Percentiles rank a stretch among this genome's conserved stretches.
Conservation (phyloP, 768 basidiomycete genomes). For the Crepidotus variabilis region DNA sequence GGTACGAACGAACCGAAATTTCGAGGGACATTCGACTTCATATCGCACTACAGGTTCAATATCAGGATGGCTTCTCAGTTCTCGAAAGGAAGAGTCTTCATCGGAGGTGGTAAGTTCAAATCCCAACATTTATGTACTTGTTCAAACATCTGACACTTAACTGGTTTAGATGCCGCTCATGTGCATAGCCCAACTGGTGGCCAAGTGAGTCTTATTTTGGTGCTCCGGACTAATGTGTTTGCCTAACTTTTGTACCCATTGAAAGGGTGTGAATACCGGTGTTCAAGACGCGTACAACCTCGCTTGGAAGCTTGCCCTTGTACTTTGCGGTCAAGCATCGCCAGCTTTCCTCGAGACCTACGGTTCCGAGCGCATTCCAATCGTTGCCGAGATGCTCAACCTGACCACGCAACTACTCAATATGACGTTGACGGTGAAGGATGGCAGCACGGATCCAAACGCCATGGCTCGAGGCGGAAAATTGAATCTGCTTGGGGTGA, state of each 20-base stretch:
- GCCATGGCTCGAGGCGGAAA: slow-evolving; percentile 15
- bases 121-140: neutral
- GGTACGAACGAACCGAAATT: neutral
- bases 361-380: slow-evolving; percentile 27
- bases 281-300: slow-evolving; percentile 29
- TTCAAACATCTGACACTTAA: neutral
- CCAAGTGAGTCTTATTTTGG: slow-evolving; percentile 14
- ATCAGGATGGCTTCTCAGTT: slow-evolving; percentile 15
- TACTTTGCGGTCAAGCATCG: slow-evolving; percentile 17
- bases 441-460: slow-evolving; percentile 14
- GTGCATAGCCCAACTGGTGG: slow-evolving; percentile 30
- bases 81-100: slow-evolving; percentile 9
- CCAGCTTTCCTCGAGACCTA: slow-evolving; percentile 24
- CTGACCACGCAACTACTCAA: too few species aligned
- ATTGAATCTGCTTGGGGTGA: slow-evolving; percentile 41
- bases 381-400: slow-evolving; percentile 33
- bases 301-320: slow-evolving; percentile 29
- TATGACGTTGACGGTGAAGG: slow-evolving; percentile 16
- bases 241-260: neutral
- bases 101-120: slow-evolving; percentile 18
- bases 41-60: slow-evolving; percentile 6
- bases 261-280: slow-evolving; percentile 21
- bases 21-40: neutral
- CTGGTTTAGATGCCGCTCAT: slow-evolving; percentile 25
- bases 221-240: neutral